A percentile compares a stretch with the other conserved stretches of the same genome.
Evolutionary conservation across 192 early-diverging fungal genomes (phyloP).

Genomic region (Pecoramyces ruminantium): DNA sequence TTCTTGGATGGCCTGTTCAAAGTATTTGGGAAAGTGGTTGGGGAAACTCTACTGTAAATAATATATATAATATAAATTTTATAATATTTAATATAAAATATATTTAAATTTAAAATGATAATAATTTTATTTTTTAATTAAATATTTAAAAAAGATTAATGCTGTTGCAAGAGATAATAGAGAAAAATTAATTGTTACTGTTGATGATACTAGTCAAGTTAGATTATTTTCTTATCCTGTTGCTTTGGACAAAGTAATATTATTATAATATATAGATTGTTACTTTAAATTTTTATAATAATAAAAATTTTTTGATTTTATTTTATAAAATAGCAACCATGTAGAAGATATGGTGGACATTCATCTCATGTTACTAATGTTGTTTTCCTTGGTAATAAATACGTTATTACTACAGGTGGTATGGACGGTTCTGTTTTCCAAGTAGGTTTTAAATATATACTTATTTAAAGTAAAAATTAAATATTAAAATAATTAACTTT

Average conservation of each 20-base stretch:
- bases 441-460: neutral
- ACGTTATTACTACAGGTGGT: neutral
- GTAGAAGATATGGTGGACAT: neutral
- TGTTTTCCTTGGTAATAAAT: neutral
- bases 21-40: neutral
- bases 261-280: too few species aligned
- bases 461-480: too few species aligned
- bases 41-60: neutral
- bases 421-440: neutral
- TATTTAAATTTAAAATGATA: too few species aligned
- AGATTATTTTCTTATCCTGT: neutral
- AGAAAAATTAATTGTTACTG: neutral
- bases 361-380: neutral
- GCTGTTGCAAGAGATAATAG: neutral
- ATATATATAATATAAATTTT: too few species aligned
- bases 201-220: neutral
- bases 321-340: neutral
- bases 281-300: too few species aligned
- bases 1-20: neutral
- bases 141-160: neutral
- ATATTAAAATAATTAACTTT: too few species aligned
- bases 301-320: too few species aligned
- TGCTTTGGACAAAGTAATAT: neutral
- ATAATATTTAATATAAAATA: too few species aligned
- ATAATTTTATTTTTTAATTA: too few species aligned